Evolutionary conservation across 495 filamentous ascomycete genomes (phyloP).

Genomic region (Lepraria neglecta): DNA sequence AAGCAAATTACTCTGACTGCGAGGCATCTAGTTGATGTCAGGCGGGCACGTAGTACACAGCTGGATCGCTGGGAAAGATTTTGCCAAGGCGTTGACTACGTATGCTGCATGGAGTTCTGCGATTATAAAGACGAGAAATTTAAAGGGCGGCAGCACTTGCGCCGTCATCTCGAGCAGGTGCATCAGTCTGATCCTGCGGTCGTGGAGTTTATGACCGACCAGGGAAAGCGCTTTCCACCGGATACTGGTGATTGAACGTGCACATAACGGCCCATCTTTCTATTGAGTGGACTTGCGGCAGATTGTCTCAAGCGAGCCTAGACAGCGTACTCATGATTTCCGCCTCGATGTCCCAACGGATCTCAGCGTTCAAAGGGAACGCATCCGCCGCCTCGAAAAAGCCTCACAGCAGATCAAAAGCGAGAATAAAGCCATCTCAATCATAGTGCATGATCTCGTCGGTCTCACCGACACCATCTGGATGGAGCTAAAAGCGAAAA

Average conservation of each 20-base stretch:
- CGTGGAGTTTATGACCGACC: neutral
- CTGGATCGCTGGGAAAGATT: conserved; percentile 13
- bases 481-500: neutral
- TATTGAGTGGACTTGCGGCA: no score
- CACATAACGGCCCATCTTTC: no score
- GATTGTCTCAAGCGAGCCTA: no score
- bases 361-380: no score
- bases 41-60: neutral
- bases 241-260: no score
- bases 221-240: neutral
- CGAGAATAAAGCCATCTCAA: neutral
- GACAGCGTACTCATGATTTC: no score
- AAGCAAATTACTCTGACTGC: neutral
- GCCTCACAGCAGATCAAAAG: neutral
- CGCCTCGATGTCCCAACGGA: no score
- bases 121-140: neutral
- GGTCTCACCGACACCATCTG: neutral
- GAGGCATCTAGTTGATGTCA: neutral
- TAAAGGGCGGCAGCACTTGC: neutral
- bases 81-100: conserved; percentile 15
- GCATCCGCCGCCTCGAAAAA: neutral
- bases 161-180: neutral
- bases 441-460: neutral
- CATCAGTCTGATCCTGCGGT: neutral
- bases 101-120: neutral